phyloP scores from a whole-genome alignment of 805 yeast species.

The Wickerhamomyces silvicola region DNA sequence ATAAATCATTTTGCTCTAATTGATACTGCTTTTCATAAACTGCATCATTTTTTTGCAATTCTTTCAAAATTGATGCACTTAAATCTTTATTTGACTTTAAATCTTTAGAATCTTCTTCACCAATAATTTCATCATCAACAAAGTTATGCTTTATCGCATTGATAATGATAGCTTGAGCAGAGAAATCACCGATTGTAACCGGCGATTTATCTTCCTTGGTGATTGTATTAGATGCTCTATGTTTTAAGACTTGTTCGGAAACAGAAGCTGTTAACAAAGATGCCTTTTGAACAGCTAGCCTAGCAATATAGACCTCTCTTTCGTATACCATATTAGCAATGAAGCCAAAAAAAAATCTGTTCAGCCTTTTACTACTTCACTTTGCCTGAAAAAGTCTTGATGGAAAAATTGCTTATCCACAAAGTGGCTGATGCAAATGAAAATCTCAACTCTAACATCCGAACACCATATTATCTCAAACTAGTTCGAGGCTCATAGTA shows the following conservation, averaged over 20 bases:
- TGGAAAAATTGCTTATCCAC: no score
- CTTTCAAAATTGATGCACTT: constrained; percentile 48
- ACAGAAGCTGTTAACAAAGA: constrained; percentile 63
- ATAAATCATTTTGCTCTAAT: constrained; percentile 7
- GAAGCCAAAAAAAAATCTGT: no score
- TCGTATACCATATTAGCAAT: constrained; percentile 44
- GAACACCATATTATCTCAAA: no score
- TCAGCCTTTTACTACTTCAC: no score
- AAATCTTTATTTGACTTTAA: constrained; percentile 48
- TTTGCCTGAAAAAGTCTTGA: no score
- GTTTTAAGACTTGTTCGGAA: constrained; percentile 47
- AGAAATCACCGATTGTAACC: constrained; percentile 94
- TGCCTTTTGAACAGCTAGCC: constrained; percentile 87
- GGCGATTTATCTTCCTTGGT: constrained; percentile 89
- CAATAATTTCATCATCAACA: constrained; percentile 83
- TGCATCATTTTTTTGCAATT: constrained; percentile 49
- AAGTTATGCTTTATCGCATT: constrained; percentile 73
- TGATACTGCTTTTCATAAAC: constrained; percentile 29
- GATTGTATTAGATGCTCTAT: constrained; percentile 45
- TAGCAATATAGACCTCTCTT: constrained; percentile 72
- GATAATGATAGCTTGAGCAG: constrained; percentile 90
- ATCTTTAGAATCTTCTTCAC: constrained; percentile 83
- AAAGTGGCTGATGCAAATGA: no score
- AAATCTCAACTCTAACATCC: no score
- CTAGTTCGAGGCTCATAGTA: no score